Percentiles rank a stretch among this genome's conserved stretches.
phyloP scores from a whole-genome alignment of 768 basidiomycete genomes.

The Pleurotus eryngii region DNA sequence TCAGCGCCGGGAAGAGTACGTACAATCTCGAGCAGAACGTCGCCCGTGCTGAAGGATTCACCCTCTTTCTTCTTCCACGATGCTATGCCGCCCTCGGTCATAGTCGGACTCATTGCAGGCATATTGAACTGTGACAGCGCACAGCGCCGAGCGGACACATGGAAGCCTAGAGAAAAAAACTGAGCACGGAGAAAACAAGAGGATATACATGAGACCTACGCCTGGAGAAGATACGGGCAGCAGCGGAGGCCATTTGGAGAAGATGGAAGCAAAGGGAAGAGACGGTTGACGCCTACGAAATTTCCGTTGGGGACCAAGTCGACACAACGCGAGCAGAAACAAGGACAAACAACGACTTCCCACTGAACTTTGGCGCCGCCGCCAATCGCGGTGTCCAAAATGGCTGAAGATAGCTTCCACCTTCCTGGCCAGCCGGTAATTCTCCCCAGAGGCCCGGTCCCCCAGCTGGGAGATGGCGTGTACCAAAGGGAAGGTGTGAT shows the following conservation, averaged over 20 bases:
- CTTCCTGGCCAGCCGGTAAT: slow-evolving; percentile 80
- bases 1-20: slow-evolving; percentile 22
- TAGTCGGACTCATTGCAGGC: slow-evolving; percentile 99
- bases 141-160: slow-evolving; percentile 73
- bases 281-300: slow-evolving; percentile 17
- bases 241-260: slow-evolving; percentile 51
- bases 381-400: slow-evolving; percentile 6
- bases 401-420: slow-evolving; percentile 28
- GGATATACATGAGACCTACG: slow-evolving; percentile 38
- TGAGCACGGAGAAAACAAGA: not conserved
- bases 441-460: slow-evolving; percentile 49
- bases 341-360: slow-evolving; percentile 9
- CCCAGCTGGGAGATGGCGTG: slow-evolving; percentile 61
- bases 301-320: slow-evolving; percentile 32
- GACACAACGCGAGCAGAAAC: slow-evolving; percentile 10
- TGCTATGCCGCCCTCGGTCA: slow-evolving; percentile 99
- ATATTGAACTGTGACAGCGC: slow-evolving; percentile 88
- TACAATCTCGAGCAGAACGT: slow-evolving; percentile 95
- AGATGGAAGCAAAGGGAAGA: slow-evolving; percentile 22
- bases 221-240: slow-evolving; percentile 65
- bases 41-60: slow-evolving; percentile 82
- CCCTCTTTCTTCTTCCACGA: slow-evolving; percentile 98
- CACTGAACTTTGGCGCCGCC: not conserved
- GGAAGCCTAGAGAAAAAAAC: slow-evolving; percentile 58
- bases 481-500: slow-evolving; percentile 62